phyloP scores from a whole-genome alignment of 257 asterid species.

The Primulina huaijiensis region DNA sequence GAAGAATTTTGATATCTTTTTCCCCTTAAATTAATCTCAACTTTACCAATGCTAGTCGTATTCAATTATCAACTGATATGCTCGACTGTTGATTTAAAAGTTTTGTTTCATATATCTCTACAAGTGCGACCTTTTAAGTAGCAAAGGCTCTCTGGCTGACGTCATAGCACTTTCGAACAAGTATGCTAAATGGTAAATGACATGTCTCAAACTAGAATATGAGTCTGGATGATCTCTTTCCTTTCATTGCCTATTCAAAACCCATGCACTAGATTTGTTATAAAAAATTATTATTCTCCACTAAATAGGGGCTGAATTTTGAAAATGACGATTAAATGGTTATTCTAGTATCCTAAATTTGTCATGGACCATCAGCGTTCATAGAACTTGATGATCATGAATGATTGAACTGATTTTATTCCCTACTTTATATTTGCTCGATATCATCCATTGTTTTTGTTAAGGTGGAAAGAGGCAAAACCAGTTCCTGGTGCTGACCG shows the following conservation, averaged over 20 bases:
- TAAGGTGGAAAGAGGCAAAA: constrained; percentile 69
- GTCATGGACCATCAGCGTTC: not conserved
- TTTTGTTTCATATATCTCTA: not conserved
- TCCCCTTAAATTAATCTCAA: not conserved
- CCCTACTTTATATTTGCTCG: constrained; percentile 1
- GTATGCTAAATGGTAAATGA: not conserved
- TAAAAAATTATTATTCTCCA: not conserved
- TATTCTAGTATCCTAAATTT: not conserved
- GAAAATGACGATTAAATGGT: not conserved
- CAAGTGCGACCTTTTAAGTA: not conserved
- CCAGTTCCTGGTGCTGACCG: constrained; percentile 91
- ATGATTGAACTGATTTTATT: constrained; percentile 9
- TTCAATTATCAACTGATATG: not conserved
- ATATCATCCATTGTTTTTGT: constrained; percentile 18
- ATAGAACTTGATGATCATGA: constrained; percentile 3
- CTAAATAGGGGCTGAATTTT: not conserved
- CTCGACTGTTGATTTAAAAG: not conserved
- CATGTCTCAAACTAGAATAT: not conserved
- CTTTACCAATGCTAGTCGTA: not conserved
- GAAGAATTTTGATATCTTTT: not conserved
- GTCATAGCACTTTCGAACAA: not conserved
- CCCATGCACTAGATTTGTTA: not conserved
- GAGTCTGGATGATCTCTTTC: not conserved
- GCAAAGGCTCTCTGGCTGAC: not conserved
- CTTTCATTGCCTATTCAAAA: not conserved